Percentiles rank a stretch among this genome's conserved stretches.
Evolutionary conservation across 2,329 filamentous ascomycete genomes (phyloP).

Genomic region (Alternaria longipes): DNA sequence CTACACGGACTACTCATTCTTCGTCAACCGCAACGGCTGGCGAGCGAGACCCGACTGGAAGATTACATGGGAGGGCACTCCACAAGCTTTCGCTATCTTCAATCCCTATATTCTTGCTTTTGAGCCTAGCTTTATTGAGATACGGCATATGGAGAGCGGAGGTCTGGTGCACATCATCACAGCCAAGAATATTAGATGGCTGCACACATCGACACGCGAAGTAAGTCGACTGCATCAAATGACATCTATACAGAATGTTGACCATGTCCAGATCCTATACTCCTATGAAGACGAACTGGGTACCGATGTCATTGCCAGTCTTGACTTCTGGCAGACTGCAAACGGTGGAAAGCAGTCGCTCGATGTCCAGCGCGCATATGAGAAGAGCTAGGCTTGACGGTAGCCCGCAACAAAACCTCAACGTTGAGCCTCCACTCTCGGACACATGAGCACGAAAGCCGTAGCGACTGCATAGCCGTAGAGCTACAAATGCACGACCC

Average conservation of each 20-base stretch:
- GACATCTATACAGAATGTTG: conserved; percentile 15
- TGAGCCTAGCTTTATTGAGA: conserved; percentile 96
- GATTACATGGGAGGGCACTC: conserved; percentile 96
- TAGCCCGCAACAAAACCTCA: not conserved
- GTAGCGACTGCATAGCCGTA: conserved; percentile 1
- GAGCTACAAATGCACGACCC: conserved; percentile 3
- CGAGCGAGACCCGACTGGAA: conserved; percentile 94
- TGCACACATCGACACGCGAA: conserved; percentile 97
- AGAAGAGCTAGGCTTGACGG: conserved; percentile 34
- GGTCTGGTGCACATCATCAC: conserved; percentile 93
- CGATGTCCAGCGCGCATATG: conserved; percentile 36
- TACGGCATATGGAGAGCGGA: conserved; percentile 92
- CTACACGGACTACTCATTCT: conserved; percentile 99
- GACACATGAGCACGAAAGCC: conserved; percentile 11
- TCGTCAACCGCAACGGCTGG: conserved; percentile 98
- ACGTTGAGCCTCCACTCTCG: conserved; percentile 14
- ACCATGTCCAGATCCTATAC: conserved; percentile 79
- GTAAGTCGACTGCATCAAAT: conserved; percentile 59
- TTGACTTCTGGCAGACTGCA: conserved; percentile 85
- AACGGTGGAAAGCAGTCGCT: conserved; percentile 39
- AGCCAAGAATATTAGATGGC: conserved; percentile 95
- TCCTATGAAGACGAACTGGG: conserved; percentile 96
- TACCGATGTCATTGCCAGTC: conserved; percentile 89
- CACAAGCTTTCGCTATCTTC: conserved; percentile 90
- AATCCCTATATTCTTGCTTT: conserved; percentile 98